Conservation (phyloP, 2,329 filamentous ascomycete genomes). For the Aureobasidium sp. region DNA sequence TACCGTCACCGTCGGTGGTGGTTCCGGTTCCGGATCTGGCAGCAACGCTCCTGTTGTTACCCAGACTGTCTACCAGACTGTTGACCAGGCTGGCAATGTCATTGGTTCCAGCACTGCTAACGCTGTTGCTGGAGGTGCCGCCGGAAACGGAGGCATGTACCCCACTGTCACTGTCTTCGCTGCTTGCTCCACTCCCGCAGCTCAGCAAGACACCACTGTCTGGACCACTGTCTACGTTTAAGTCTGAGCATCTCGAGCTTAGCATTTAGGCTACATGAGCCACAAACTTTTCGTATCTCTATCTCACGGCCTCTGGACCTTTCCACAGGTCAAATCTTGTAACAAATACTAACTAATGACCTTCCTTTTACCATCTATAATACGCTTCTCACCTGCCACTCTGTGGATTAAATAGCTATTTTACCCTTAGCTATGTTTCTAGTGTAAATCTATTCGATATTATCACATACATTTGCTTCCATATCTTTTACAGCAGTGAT, state of each 20-base stretch:
- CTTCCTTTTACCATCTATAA: conserved; percentile 1
- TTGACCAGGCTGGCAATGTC: conserved; percentile 3
- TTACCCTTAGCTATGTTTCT: background rate
- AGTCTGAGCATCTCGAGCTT: background rate
- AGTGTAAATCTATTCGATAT: background rate
- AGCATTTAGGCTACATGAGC: background rate
- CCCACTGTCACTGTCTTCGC: conserved; percentile 22
- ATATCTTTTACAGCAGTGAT: no score
- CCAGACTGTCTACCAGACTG: background rate
- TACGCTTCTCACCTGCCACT: background rate
- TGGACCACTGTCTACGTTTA: conserved; percentile 7
- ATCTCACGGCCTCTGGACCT: background rate
- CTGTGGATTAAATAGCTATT: background rate
- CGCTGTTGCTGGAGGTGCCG: conserved; percentile 4
- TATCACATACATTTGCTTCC: background rate
- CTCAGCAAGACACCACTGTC: background rate
- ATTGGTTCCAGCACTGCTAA: background rate
- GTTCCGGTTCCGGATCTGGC: background rate
- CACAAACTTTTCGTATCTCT: background rate
- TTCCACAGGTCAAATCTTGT: background rate
- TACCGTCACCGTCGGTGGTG: background rate
- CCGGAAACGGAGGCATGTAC: background rate
- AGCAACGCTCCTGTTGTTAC: background rate
- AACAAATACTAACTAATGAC: background rate
- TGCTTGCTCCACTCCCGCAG: conserved; percentile 40